These are phyloP conservation scores for Vigna hirtella DNA, from an alignment of 306 rosid genomes.

Conservation along the genomic window DNA sequence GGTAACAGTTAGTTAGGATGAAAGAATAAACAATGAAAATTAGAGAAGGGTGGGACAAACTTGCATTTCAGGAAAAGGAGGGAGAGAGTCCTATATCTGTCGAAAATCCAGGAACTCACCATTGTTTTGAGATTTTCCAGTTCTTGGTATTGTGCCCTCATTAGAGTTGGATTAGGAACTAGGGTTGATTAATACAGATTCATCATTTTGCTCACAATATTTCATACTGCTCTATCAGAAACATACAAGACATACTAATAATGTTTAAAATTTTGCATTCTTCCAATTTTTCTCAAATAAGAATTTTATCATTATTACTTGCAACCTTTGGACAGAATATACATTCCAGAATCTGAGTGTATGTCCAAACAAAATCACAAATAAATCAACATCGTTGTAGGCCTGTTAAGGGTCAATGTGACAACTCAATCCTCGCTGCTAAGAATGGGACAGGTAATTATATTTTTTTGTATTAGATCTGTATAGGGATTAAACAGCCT, in stretches of 20 bases:
- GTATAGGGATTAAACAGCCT: neutral
- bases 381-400: slow-evolving; percentile 12
- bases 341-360: slow-evolving; percentile 1
- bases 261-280: neutral
- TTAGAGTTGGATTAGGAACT: neutral
- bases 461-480: slow-evolving; percentile 5
- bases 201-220: neutral
- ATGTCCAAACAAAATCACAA: neutral
- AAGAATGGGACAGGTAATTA: slow-evolving; percentile 18
- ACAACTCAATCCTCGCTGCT: neutral
- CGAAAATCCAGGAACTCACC: neutral
- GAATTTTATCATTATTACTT: neutral
- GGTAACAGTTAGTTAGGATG: too few species aligned
- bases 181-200: neutral
- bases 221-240: neutral
- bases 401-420: neutral
- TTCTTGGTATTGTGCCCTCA: neutral
- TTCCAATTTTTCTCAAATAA: neutral
- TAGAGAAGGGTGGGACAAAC: neutral
- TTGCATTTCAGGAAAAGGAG: neutral
- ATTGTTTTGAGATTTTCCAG: neutral
- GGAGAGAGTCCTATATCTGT: neutral
- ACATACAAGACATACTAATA: neutral
- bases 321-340: neutral
- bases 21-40: neutral